Evolutionary conservation across 2,329 filamentous ascomycete genomes (phyloP).

Genomic region (Periconia macrospinosa): DNA sequence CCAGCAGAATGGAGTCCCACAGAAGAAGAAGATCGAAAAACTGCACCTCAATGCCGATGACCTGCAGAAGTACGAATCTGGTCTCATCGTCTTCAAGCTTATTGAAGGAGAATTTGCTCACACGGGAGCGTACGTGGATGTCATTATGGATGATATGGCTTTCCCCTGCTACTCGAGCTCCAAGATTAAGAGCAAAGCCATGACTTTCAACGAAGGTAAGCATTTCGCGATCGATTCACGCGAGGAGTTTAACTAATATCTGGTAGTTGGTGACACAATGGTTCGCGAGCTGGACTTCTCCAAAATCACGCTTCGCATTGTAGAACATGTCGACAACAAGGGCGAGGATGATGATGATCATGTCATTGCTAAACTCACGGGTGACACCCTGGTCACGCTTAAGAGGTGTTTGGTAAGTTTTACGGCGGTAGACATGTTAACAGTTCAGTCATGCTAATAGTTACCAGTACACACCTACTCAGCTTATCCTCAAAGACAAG

Average conservation of each 20-base stretch:
- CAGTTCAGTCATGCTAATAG: conserved; percentile 9
- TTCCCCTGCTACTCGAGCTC: conserved; percentile 87
- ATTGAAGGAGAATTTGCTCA: conserved; percentile 84
- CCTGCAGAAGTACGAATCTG: conserved; percentile 81
- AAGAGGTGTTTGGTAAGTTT: conserved; percentile 78
- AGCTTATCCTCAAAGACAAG: conserved; percentile 75
- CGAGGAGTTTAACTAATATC: conserved; percentile 21
- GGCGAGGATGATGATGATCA: conserved; percentile 70
- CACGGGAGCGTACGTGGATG: conserved; percentile 75
- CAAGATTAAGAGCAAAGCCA: conserved; percentile 67
- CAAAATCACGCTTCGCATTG: conserved; percentile 82
- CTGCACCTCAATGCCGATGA: conserved; percentile 78
- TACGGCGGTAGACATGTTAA: conserved; percentile 13
- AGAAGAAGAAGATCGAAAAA: conserved; percentile 68
- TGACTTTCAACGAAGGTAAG: conserved; percentile 78
- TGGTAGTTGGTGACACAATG: conserved; percentile 79
- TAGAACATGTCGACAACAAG: conserved; percentile 76
- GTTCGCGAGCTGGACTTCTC: conserved; percentile 98
- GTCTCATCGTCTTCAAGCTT: conserved; percentile 90
- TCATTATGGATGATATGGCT: conserved; percentile 91
- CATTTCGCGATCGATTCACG: neutral
- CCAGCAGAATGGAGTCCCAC: conserved; percentile 50
- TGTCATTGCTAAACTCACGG: conserved; percentile 78
- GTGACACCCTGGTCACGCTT: conserved; percentile 82
- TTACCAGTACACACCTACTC: conserved; percentile 80